Percentiles rank a stretch among this genome's conserved stretches.
These are phyloP conservation scores for Colletotrichum abscissum DNA, from an alignment of 2,329 filamentous ascomycete species.

Conservation along the genomic window DNA sequence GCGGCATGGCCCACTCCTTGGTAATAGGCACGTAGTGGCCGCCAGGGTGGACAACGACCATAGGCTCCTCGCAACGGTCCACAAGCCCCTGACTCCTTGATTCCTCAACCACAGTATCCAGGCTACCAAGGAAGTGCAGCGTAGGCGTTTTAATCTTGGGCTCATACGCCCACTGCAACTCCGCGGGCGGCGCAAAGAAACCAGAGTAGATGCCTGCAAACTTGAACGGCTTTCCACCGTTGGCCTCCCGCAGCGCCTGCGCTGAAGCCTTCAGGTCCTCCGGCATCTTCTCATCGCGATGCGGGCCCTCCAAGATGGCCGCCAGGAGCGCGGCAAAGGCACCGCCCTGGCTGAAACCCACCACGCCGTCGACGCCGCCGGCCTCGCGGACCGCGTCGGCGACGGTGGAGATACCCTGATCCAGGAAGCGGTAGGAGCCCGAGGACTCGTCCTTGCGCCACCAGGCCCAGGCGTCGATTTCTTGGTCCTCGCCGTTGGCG, in stretches of 20 bases:
- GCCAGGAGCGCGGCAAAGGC: conserved; percentile 79
- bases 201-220: conserved; percentile 84
- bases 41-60: conserved; percentile 79
- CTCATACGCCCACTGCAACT: conserved; percentile 75
- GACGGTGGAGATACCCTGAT: conserved; percentile 73
- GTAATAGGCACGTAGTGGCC: conserved; percentile 90
- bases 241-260: conserved; percentile 58
- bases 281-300: conserved; percentile 41
- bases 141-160: conserved; percentile 81
- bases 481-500: conserved; percentile 47
- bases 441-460: conserved; percentile 77
- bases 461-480: conserved; percentile 83
- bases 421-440: conserved; percentile 73
- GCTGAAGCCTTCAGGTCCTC: conserved; percentile 53
- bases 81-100: conserved; percentile 73
- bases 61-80: conserved; percentile 68
- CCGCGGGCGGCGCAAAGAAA: conserved; percentile 72
- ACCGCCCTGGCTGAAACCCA: conserved; percentile 87
- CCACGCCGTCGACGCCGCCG: conserved; percentile 79
- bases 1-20: conserved; percentile 81
- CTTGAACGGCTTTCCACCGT: conserved; percentile 61
- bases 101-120: conserved; percentile 92
- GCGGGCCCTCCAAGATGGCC: conserved; percentile 72
- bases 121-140: conserved; percentile 82
- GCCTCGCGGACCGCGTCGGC: conserved; percentile 70